These are phyloP conservation scores for Cladosporium sp. DNA, from an alignment of 2,329 filamentous ascomycete genomes.

Conservation along the genomic window DNA sequence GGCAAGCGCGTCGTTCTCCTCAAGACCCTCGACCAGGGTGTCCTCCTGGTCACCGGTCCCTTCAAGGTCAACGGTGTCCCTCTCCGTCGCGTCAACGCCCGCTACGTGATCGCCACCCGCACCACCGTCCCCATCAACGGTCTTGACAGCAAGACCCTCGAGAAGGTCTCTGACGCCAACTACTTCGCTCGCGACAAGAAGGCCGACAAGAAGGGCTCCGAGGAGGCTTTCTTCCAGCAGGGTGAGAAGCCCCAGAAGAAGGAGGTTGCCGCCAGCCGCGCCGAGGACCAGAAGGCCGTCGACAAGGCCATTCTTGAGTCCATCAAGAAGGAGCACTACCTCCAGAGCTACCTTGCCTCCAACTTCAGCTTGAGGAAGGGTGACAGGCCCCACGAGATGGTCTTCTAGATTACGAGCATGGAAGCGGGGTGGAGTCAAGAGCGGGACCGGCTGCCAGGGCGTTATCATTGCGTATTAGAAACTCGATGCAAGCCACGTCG, in stretches of 20 bases:
- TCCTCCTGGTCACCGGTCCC: conserved; percentile 97
- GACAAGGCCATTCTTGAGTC: conserved; percentile 92
- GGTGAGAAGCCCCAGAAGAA: conserved; percentile 99
- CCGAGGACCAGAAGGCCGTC: conserved; percentile 95
- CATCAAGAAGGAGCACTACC: conserved; percentile 98
- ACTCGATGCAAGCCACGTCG: conserved; percentile 12
- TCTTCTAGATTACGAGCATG: conserved; percentile 66
- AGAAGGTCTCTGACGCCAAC: conserved; percentile 75
- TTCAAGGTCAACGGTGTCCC: conserved; percentile 99
- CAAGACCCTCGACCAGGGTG: conserved; percentile 94
- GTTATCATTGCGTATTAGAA: conserved; percentile 14
- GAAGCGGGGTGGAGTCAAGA: conserved; percentile 12
- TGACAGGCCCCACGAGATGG: conserved; percentile 99
- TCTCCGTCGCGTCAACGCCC: conserved; percentile 85
- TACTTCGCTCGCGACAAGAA: conserved; percentile 97
- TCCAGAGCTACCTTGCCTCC: conserved; percentile 88
- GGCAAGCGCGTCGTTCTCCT: conserved; percentile 99
- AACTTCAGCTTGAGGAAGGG: conserved; percentile 99
- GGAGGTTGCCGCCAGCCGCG: conserved; percentile 84
- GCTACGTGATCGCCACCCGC: conserved; percentile 89
- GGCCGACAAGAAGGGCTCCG: conserved; percentile 81
- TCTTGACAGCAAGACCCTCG: conserved; percentile 66
- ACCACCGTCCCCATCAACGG: conserved; percentile 79
- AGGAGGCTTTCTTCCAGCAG: conserved; percentile 99
- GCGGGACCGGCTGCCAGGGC: conserved; percentile 11